Conservation (phyloP, 768 basidiomycete species). For the Leccinum subgranulosum region DNA sequence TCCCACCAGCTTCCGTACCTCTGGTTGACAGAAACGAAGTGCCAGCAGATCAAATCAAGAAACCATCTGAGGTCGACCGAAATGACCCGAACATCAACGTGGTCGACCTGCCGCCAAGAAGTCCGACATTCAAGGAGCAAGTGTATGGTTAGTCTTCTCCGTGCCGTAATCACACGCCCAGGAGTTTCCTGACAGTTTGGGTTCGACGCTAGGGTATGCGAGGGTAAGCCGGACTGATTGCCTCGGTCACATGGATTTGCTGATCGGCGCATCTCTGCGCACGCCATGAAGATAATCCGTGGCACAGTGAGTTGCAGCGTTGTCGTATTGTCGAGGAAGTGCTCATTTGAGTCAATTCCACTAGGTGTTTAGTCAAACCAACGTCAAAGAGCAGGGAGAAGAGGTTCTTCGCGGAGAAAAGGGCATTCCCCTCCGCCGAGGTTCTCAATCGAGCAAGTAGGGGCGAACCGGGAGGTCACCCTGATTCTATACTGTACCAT, state of each 20-base stretch:
- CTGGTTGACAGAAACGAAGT: slow-evolving; percentile 37
- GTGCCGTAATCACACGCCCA: neutral
- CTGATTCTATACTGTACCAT: neutral
- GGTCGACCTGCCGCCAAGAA: slow-evolving; percentile 22
- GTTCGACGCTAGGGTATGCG: slow-evolving; percentile 26
- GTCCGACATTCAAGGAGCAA: slow-evolving; percentile 55
- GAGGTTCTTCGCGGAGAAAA: slow-evolving; percentile 51
- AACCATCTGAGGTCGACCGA: slow-evolving; percentile 23
- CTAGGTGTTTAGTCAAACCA: slow-evolving; percentile 32
- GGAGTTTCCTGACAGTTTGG: neutral
- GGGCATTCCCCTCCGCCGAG: slow-evolving; percentile 29
- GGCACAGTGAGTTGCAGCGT: slow-evolving; percentile 24
- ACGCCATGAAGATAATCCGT: slow-evolving; percentile 23
- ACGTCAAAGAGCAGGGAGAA: slow-evolving; percentile 51
- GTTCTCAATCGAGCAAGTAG: slow-evolving; percentile 24
- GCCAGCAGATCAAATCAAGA: slow-evolving; percentile 26
- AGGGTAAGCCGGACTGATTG: slow-evolving; percentile 16
- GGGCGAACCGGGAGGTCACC: neutral
- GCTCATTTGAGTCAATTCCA: neutral
- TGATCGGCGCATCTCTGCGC: neutral
- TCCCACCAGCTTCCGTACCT: slow-evolving; percentile 30
- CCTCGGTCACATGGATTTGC: neutral
- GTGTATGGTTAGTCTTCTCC: slow-evolving; percentile 44
- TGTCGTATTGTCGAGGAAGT: slow-evolving; percentile 1
- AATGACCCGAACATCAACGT: slow-evolving; percentile 26